Base-by-base conservation (phyloP, 257 asterid genomes). In the Petunia axillaris region DNA sequence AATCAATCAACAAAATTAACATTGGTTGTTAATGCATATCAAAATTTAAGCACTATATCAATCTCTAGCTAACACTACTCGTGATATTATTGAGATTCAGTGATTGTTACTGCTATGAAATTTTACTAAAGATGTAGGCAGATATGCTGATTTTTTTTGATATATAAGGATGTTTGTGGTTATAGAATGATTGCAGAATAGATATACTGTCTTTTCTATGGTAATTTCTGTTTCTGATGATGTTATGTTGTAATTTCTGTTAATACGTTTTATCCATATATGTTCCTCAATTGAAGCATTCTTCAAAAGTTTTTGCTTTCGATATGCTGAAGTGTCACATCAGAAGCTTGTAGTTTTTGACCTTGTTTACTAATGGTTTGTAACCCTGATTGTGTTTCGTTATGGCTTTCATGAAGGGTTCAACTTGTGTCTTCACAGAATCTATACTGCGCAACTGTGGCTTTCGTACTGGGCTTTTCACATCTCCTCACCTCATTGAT, bases 401-500 rank as follows among this genome's bases (percentile, higher is more conserved):
- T 60, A 16, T 77, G 81, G 70, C 83, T 87, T 62, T 82, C 77
- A 78, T 88, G 88, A 86, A 96, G 99, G 99, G 98, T 73, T 96
- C 98, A 71, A 94, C 99, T 78, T 94, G 99, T 84, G 86, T 92
- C 64, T 94, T 96, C 81, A 65, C 94, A 10, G 98, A 96, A 83
- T 92, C 97, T 77, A 96, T 96, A 83, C 81, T 96, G 84, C 98
- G 97, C 76, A 90, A 81, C 79, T 96, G 98, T 83, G 98, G 99
- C 79, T 92, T 92, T 79, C 94, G 41, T 65, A 96, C 99, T 10
- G 98, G 99, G 57, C 98, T 92, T 84, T 96, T 92, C 92, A 94
- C 98, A 55, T 94, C 99, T 60, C 98, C 99, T 16, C 99, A 96
- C 87, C 97, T 96, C 80, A 94, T 96, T 85, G 99, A 96, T 84